A percentile compares a stretch with the other conserved stretches of the same genome.
phyloP scores from a whole-genome alignment of 192 early-diverging fungal species.

The Mortierella alpina region DNA sequence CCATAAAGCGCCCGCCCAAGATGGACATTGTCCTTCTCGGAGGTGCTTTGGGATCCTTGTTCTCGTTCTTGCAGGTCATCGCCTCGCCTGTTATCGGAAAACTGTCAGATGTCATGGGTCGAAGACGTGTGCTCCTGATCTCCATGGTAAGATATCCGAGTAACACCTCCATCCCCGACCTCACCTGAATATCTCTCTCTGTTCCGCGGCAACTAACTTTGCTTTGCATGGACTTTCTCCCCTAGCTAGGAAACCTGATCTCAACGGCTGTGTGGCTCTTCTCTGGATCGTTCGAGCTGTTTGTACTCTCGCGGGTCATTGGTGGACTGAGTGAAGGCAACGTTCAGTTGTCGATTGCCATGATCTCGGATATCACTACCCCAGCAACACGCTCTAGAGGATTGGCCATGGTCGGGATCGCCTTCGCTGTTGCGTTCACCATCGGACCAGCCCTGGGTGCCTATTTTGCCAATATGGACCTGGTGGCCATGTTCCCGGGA shows the following conservation, averaged over 20 bases:
- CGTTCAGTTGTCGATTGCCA: slow-evolving; percentile 95
- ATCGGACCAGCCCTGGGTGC: slow-evolving; percentile 92
- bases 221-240: background rate
- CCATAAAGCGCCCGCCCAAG: slow-evolving; percentile 52
- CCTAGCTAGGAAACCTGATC: slow-evolving; percentile 85
- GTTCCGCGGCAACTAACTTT: background rate
- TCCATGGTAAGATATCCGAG: slow-evolving; percentile 75
- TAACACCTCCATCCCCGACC: background rate
- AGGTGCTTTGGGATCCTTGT: slow-evolving; percentile 90
- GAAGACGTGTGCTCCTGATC: slow-evolving; percentile 82
- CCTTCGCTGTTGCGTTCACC: slow-evolving; percentile 96
- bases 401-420: slow-evolving; percentile 95
- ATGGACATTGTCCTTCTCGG: slow-evolving; percentile 90
- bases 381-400: slow-evolving; percentile 78
- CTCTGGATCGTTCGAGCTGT: slow-evolving; percentile 81
- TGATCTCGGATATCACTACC: slow-evolving; percentile 94
- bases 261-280: slow-evolving; percentile 95
- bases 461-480: slow-evolving; percentile 73
- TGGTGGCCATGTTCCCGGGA: slow-evolving; percentile 52
- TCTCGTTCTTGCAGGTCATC: slow-evolving; percentile 94
- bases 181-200: background rate
- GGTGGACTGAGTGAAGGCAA: slow-evolving; percentile 98
- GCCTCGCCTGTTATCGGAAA: slow-evolving; percentile 86
- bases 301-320: slow-evolving; percentile 87
- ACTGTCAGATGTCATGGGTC: slow-evolving; percentile 81